These are phyloP conservation scores for Ascochyta pisi DNA, from an alignment of 2,329 filamentous ascomycete species.

Conservation along the genomic window DNA sequence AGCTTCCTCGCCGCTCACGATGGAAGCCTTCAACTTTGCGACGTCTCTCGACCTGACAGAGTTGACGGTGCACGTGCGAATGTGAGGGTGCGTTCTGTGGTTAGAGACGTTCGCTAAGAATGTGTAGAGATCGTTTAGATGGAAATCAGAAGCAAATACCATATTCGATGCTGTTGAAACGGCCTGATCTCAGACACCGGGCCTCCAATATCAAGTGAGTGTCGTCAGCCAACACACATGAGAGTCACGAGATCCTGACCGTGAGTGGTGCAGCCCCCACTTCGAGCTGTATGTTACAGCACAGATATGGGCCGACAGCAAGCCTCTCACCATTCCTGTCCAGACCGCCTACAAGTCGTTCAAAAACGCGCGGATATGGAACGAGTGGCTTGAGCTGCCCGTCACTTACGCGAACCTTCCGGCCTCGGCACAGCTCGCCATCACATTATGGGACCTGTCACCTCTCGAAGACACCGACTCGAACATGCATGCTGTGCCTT, in stretches of 20 bases:
- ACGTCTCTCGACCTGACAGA: constrained; percentile 80
- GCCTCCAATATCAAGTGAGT: constrained; percentile 80
- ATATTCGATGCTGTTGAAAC: constrained; percentile 78
- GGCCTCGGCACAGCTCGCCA: constrained; percentile 80
- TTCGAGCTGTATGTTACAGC: constrained; percentile 93
- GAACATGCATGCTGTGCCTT: constrained; percentile 82
- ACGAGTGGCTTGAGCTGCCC: constrained; percentile 92
- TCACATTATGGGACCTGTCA: constrained; percentile 94
- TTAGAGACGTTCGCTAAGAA: constrained; percentile 26
- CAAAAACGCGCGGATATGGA: constrained; percentile 78
- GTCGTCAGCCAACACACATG: constrained; percentile 1
- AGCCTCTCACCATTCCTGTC: constrained; percentile 87
- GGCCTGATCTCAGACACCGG: constrained; percentile 82
- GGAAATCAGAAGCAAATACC: constrained; percentile 77
- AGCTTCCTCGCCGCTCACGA: constrained; percentile 49
- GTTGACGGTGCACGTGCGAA: constrained; percentile 70
- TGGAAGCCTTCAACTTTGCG: constrained; percentile 97
- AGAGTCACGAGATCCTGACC: constrained; percentile 5
- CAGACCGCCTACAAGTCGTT: constrained; percentile 95
- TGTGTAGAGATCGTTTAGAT: constrained; percentile 72
- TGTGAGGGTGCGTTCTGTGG: constrained; percentile 54
- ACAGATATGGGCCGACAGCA: constrained; percentile 95
- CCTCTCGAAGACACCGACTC: constrained; percentile 75
- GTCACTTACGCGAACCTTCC: constrained; percentile 85
- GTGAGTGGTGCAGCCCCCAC: constrained; percentile 62